Base-by-base conservation (phyloP, 1,284 basidiomycete species). In the Laetiporus sulphureus region DNA sequence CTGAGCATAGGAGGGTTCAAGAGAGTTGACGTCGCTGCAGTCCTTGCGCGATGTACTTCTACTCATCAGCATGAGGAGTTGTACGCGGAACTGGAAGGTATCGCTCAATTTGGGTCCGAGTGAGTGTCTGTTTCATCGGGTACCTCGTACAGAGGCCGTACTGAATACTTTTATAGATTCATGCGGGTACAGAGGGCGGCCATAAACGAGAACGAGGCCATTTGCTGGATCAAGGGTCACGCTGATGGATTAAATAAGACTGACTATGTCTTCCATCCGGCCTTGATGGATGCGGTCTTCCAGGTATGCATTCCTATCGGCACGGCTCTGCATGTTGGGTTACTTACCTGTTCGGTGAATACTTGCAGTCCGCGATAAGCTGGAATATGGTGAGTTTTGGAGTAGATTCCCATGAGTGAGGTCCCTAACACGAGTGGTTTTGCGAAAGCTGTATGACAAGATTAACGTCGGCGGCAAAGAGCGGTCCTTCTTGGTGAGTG, bases 51-150 rank as follows among this genome's bases (percentile, higher is more conserved):
- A 11, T 54, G 47, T 35, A 22, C 29, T 15, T 30, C 37, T 2
- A 29, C 40, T 4, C 21, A 34, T 38, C 13, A 8, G 11, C 34
- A 41, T 7, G 49, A 50, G 12, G 50, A 45, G 15, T 16, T 54
- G 13, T 48, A 50, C 37, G 42, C 18, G 10, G 34, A 44, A 8
- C 16, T 50, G 5, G 32, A 33, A 7, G 37, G 23, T 15, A 36
- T 42, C 22, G 42, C 38, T 3, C 52, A 54, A 22, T 54, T 54
- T 39, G 52, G 52, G 11, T 37, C 48, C 6, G 48, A 50, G 52
- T 54, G 40, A 20, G 52, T 40, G 19, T 18, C 37, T 18, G 25
- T 33, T 23, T n/a, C n/a, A 5, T 47, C 25, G 18, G 7, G 4
- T 36, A 13, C 12, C 16, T 19, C 15, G 42, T 36, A 5, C 5